A percentile compares a stretch with the other conserved stretches of the same genome.
phyloP scores from a whole-genome alignment of 1,284 basidiomycete genomes.

The Irpex rosettiformis region DNA sequence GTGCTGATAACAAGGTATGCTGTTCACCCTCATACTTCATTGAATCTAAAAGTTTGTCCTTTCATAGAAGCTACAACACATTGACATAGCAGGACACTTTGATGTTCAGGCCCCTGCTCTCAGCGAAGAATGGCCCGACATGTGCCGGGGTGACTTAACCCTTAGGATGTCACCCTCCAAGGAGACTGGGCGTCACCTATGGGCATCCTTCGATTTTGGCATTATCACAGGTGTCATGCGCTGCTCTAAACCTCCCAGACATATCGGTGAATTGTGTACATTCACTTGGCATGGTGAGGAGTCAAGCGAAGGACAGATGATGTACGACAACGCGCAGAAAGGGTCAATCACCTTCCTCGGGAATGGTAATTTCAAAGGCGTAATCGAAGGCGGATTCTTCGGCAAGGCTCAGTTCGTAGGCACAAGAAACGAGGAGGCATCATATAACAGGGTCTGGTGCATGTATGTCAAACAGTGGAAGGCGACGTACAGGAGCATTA shows the following conservation, averaged over 20 bases:
- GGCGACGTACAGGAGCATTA: not conserved
- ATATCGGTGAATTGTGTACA: not conserved
- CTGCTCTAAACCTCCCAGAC: not conserved
- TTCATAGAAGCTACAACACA: not conserved
- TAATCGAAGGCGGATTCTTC: conserved; percentile 1
- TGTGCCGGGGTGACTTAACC: not conserved
- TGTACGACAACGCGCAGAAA: not conserved
- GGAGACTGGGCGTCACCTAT: not conserved
- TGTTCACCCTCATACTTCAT: no score
- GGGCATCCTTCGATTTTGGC: not conserved
- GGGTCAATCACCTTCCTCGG: not conserved
- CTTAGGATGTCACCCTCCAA: not conserved
- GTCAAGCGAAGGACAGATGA: not conserved
- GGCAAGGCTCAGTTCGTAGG: not conserved
- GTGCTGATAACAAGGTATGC: no score
- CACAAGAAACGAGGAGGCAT: not conserved
- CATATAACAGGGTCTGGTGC: not conserved
- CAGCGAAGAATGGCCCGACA: not conserved
- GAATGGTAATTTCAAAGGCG: not conserved
- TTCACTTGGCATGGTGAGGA: not conserved
- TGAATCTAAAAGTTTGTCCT: not conserved
- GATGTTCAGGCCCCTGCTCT: not conserved
- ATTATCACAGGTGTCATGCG: not conserved
- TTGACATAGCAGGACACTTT: not conserved
- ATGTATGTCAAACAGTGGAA: not conserved